These are phyloP conservation scores for Claviceps cyperi DNA, from an alignment of 2,329 filamentous ascomycete genomes.

Conservation along the genomic window DNA sequence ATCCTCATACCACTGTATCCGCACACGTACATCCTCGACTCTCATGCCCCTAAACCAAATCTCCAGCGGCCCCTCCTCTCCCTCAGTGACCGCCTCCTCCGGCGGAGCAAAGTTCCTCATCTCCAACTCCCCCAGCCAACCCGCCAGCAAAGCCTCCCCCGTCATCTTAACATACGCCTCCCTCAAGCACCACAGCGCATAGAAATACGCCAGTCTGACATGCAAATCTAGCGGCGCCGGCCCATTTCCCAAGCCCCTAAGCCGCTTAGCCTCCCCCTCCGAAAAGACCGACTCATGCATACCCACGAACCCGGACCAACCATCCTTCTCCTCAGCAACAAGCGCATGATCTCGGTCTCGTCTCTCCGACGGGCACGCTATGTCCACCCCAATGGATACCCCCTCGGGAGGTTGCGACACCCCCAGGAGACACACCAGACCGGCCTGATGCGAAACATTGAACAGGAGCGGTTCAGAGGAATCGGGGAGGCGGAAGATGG, in stretches of 20 bases:
- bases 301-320: conserved; percentile 54
- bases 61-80: conserved; percentile 10
- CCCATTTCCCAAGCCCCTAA: conserved; percentile 31
- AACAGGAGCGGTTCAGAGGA: conserved; percentile 41
- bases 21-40: conserved; percentile 21
- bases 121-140: conserved; percentile 57
- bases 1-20: conserved; percentile 26
- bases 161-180: conserved; percentile 77
- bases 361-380: conserved; percentile 63
- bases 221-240: not conserved
- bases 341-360: conserved; percentile 44
- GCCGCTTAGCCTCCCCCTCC: conserved; percentile 42
- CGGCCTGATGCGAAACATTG: conserved; percentile 68
- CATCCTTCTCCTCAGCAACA: conserved; percentile 42
- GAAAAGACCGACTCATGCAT: conserved; percentile 59
- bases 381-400: conserved; percentile 51
- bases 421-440: conserved; percentile 55
- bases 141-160: conserved; percentile 60
- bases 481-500: conserved; percentile 34
- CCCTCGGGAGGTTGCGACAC: conserved; percentile 20
- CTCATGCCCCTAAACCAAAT: conserved; percentile 17
- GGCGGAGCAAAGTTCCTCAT: conserved; percentile 51
- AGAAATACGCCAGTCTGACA: conserved; percentile 52
- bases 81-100: conserved; percentile 10
- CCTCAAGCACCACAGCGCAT: conserved; percentile 64